Evolutionary conservation across 805 yeast genomes (phyloP), one percentile per base, ranked within the genome.

Genomic region (Ogataea chonburiensis): DNA sequence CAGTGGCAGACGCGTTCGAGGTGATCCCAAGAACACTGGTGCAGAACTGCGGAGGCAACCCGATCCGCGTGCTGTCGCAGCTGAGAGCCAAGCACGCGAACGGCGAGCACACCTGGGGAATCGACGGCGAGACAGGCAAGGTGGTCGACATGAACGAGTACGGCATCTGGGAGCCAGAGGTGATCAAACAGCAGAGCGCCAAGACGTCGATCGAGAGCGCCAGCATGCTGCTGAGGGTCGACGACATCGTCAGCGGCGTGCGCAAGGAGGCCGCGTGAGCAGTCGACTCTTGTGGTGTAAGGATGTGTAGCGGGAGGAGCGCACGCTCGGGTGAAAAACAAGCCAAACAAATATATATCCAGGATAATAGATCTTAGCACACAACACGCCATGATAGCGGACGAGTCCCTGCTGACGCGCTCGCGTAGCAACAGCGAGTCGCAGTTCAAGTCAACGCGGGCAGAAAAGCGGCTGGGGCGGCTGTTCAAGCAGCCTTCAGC

Each of bases 161-260:
- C 63, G 98, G 99, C 18, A 83, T 93, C 47, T 93, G 98, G 98
- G 99, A 93, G 68, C 99, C 99, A 13, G 97, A 91, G 68, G 97
- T 86, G 32, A 86, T 93, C 64, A 93, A 93, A 67, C 94, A 86
- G 60, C 99, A 93, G 69, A 82, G 94, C 47, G 82, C 91, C 50
- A 93, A 93, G 71, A 93, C 98, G n/a, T 96, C 95, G 22, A 85
- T 93, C 47, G 99, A 93, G 68, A 83, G 94, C 70, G 97, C 98
- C 11, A 85, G 96, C 61, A 71, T 93, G 68, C 70, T 93, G 55
- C 71, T 93, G 59, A 82, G 98, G 56, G 98, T 93, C 31, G 99
- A 93, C 63, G 98, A 93, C 61, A 93, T 93, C 49, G 98, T 93
- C 27, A 82, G 95, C 62, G 98, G 98, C 50, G 94, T 88, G 18